Conservation (phyloP, 176 grass and related monocot genomes). For the Phoenix roebelenii region DNA sequence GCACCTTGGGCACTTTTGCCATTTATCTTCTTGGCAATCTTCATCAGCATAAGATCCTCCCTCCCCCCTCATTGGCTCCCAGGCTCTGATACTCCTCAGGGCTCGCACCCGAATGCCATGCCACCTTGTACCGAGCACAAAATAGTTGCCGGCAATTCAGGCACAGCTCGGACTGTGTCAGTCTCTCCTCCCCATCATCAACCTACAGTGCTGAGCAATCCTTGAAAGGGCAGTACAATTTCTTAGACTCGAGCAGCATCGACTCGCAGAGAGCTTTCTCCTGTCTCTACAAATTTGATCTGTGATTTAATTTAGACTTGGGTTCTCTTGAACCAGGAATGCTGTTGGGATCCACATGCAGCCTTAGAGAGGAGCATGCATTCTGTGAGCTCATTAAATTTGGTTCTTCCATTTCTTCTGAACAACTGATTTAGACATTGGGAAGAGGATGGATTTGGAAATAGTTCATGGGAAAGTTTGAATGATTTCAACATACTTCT, state of each 20-base stretch:
- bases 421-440: too few relatives aligned
- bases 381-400: too few relatives aligned
- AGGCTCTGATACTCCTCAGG: slow-evolving; percentile 30
- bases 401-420: too few relatives aligned
- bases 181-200: slow-evolving; percentile 5
- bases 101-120: slow-evolving; percentile 53
- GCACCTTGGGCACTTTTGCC: slow-evolving; percentile 53
- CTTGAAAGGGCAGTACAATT: slow-evolving; percentile 52
- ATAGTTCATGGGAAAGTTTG: too few relatives aligned
- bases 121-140: slow-evolving; percentile 35
- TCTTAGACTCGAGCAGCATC: slow-evolving; percentile 14
- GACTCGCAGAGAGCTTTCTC: slow-evolving; percentile 35
- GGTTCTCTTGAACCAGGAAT: too few relatives aligned
- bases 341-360: too few relatives aligned
- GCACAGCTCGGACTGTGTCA: slow-evolving; percentile 41
- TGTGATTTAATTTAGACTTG: too few relatives aligned
- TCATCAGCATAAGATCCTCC: slow-evolving; percentile 43
- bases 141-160: slow-evolving; percentile 44
- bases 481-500: too few relatives aligned
- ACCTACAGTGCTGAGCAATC: slow-evolving; percentile 53
- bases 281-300: too few relatives aligned
- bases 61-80: slow-evolving; percentile 3
- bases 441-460: too few relatives aligned
- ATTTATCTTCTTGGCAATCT: slow-evolving; percentile 30
- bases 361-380: too few relatives aligned